Percentiles rank a stretch among this genome's conserved stretches.
These are phyloP conservation scores for Endothia cerciana DNA, from an alignment of 2,329 filamentous ascomycete species.

Conservation along the genomic window DNA sequence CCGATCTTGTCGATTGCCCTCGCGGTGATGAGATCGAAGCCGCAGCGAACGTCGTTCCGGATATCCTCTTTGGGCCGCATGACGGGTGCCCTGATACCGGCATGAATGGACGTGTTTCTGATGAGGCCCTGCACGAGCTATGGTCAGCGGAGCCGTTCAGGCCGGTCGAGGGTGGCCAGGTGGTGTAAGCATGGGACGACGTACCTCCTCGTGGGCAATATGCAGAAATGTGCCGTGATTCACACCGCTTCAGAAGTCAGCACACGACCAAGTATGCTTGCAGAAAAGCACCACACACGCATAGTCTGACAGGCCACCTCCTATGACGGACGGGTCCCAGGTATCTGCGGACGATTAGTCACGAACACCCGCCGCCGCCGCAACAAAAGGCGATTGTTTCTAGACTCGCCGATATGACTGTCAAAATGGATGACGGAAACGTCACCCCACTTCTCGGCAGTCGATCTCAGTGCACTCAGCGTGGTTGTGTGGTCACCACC, in stretches of 20 bases:
- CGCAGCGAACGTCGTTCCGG: constrained; percentile 60
- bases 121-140: constrained; percentile 46
- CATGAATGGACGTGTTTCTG: constrained; percentile 61
- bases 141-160: background rate
- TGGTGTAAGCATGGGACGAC: background rate
- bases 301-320: constrained; percentile 63
- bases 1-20: constrained; percentile 75
- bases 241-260: constrained; percentile 13
- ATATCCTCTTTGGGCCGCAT: constrained; percentile 51
- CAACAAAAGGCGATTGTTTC: background rate
- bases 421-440: constrained; percentile 70
- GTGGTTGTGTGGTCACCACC: constrained; percentile 70
- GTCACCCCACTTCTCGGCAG: constrained; percentile 59
- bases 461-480: constrained; percentile 63
- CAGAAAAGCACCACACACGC: constrained; percentile 46
- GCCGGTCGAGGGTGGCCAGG: too few species aligned
- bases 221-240: constrained; percentile 67
- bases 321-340: constrained; percentile 65
- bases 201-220: constrained; percentile 61
- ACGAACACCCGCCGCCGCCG: too few species aligned
- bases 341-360: constrained; percentile 49
- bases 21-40: constrained; percentile 61
- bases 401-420: constrained; percentile 56
- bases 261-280: background rate
- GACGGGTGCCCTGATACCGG: constrained; percentile 62